Base-by-base conservation (phyloP, 208 protist species). In the Trypanosoma congolense region DNA sequence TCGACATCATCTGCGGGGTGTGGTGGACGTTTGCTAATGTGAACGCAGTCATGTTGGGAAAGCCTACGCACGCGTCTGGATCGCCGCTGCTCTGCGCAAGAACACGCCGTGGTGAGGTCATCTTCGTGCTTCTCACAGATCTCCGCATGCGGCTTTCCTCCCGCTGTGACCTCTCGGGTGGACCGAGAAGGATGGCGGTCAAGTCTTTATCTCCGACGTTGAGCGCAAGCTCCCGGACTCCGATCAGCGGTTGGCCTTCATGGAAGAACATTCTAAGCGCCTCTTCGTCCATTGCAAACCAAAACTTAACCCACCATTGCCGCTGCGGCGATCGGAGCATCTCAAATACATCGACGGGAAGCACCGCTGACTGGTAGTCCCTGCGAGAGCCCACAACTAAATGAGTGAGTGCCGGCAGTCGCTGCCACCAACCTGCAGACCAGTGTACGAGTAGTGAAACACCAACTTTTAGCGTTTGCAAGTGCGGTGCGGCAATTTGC, bases 391-490 rank as follows among this genome's bases (percentile, higher is more conserved):
- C 80, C 0, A 93, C 60, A 6, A 82, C 76, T 16, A 93, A 43
- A 9, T 73, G 46, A n/a, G 30, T 19, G 10, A 93, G 59, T 33
- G 73, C 59, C 0, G 64, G 18, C 24, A 80, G 76, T 6, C 73
- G 70, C 24, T 73, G 66, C 87, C 87, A 93, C 87, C 87, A 93
- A 18, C 78, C 80, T 1, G 71, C 59, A 5, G 63, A 65, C 87
- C 87, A 93, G 19, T 69, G 67, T 10, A 48, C 42, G 48, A 77
- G 66, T 21, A 90, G 60, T 35, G 69, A 75, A 10, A 70, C 54
- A 30, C 81, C 76, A 28, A 90, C 62, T 56, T 84, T 85, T n/a
- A 93, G 64, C 33, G 65, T 75, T 40, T 58, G 51, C 51, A 91
- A 66, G 16, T 59, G 35, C 21, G 73, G 74, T 4, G 64, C 73